A percentile compares a stretch with the other conserved stretches of the same genome.
Conservation (phyloP, 306 rosid species). For the Prosopis cineraria region DNA sequence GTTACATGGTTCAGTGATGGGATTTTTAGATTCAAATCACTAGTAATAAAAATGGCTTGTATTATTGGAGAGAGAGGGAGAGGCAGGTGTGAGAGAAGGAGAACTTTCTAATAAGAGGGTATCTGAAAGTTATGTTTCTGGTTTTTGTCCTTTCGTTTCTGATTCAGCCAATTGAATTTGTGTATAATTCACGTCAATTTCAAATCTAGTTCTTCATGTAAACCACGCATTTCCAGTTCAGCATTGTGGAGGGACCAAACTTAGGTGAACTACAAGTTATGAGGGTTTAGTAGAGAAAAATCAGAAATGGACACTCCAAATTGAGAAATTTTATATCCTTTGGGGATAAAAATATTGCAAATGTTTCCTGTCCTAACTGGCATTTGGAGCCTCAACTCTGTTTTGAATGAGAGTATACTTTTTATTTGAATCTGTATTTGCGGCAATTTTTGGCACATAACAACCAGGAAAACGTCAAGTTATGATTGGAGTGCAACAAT, state of each 20-base stretch:
- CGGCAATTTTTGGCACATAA: neutral
- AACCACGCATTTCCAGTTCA: neutral
- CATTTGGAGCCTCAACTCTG: neutral
- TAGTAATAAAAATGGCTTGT: neutral
- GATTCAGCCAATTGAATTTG: neutral
- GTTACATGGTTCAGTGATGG: neutral
- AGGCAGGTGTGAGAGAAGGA: neutral
- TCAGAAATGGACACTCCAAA: neutral
- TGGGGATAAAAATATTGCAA: neutral
- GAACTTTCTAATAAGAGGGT: conserved; percentile 3
- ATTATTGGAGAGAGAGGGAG: neutral
- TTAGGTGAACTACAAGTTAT: neutral
- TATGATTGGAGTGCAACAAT: neutral
- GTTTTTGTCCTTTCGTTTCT: neutral
- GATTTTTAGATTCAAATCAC: neutral
- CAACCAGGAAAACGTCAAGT: neutral
- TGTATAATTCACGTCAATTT: neutral
- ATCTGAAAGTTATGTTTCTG: neutral
- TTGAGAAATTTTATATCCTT: conserved; percentile 2
- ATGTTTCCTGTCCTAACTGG: neutral
- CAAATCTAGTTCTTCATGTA: neutral
- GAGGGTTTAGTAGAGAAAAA: neutral
- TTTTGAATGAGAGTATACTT: neutral
- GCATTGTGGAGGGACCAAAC: neutral
- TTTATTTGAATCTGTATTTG: neutral